phyloP scores from a whole-genome alignment of 2,329 filamentous ascomycete genomes.

The Aspergillus ibericus region DNA sequence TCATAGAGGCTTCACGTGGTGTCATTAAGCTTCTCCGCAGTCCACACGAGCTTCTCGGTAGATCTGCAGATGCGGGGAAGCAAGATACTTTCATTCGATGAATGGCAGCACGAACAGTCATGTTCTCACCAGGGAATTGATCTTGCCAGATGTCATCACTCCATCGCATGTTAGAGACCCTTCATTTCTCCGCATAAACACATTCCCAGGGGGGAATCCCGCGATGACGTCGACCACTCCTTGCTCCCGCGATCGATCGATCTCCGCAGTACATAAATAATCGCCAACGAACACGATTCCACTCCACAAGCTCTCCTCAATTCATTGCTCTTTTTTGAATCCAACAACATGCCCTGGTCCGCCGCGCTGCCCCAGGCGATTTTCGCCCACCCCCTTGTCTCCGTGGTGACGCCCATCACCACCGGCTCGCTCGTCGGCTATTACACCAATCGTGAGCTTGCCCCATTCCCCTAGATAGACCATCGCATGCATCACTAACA shows the following conservation, averaged over 20 bases:
- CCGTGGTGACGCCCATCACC: constrained; percentile 30
- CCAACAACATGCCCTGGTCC: constrained; percentile 30
- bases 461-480: neutral
- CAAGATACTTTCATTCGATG: too few relatives aligned
- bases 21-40: too few relatives aligned
- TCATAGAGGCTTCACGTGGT: too few relatives aligned
- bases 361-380: constrained; percentile 30
- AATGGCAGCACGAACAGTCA: too few relatives aligned
- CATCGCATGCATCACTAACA: neutral
- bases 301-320: neutral
- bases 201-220: neutral
- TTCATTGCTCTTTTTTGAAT: neutral
- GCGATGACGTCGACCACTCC: constrained; percentile 1
- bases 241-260: neutral
- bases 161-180: too few relatives aligned
- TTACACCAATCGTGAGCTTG: constrained; percentile 30
- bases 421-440: constrained; percentile 30
- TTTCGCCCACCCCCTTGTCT: constrained; percentile 32
- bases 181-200: too few relatives aligned
- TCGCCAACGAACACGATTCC: neutral
- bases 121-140: too few relatives aligned
- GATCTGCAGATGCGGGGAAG: too few relatives aligned
- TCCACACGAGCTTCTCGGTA: too few relatives aligned
- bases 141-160: too few relatives aligned
- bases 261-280: neutral